Percentiles rank a stretch among this genome's conserved stretches.
These are phyloP conservation scores for Tuber brumale DNA, from an alignment of 495 filamentous ascomycete species.

Conservation along the genomic window DNA sequence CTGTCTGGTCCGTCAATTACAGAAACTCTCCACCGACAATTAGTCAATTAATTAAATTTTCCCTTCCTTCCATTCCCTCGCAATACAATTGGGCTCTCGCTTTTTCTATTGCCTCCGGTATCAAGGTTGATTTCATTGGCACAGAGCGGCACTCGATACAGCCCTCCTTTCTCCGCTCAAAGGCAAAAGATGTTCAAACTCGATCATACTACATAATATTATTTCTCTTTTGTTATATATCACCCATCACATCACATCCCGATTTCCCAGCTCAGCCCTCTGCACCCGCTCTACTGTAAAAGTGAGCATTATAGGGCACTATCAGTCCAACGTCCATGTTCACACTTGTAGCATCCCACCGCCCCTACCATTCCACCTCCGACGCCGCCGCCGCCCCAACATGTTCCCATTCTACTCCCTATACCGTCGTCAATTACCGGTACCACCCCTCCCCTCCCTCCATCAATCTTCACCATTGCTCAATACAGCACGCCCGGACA, in stretches of 20 bases:
- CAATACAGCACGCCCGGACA: background rate
- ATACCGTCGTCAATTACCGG: background rate
- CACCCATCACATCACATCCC: slow-evolving; percentile 1
- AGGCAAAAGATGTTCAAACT: background rate
- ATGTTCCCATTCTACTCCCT: background rate
- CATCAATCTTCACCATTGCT: background rate
- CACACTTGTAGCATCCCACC: background rate
- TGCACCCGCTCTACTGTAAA: background rate
- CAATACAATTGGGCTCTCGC: background rate
- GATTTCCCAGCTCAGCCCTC: background rate
- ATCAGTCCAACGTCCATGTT: background rate
- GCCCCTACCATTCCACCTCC: background rate
- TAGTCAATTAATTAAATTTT: background rate
- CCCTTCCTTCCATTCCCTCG: background rate
- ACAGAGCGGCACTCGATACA: background rate
- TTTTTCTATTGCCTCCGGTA: background rate
- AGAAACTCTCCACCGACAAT: background rate
- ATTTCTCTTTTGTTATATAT: background rate
- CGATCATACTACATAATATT: background rate
- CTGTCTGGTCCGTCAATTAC: background rate
- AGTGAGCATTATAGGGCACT: background rate
- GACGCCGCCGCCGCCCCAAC: background rate
- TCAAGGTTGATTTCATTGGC: background rate
- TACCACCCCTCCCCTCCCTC: background rate
- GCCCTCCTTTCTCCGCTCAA: background rate